Conservation (phyloP, 169 alveolate genomes). For the Eimeria tenella region DNA sequence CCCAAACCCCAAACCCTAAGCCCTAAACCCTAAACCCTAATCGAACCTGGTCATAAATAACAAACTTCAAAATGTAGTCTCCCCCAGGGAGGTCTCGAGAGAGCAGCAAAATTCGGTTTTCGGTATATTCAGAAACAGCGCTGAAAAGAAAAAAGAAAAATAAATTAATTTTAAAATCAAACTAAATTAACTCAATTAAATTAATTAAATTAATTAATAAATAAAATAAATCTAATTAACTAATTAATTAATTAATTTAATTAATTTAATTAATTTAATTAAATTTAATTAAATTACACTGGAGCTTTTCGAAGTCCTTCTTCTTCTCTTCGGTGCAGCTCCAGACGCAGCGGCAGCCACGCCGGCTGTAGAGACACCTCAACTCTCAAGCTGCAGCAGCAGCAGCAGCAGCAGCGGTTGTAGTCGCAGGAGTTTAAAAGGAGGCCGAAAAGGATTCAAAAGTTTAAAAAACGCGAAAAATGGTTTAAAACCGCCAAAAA, state of each 20-base stretch:
- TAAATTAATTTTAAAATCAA: not conserved
- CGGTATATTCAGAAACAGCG: slow-evolving; percentile 30
- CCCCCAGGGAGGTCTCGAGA: slow-evolving; percentile 57
- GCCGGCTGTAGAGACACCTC: slow-evolving; percentile 75
- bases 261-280: not conserved
- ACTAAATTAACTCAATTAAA: not conserved
- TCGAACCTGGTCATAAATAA: slow-evolving; percentile 50
- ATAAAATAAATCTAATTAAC: no score
- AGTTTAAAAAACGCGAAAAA: not conserved
- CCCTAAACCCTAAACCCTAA: not conserved
- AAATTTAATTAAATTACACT: not conserved
- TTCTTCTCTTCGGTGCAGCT: slow-evolving; percentile 54
- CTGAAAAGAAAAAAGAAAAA: not conserved
- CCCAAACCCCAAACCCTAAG: not conserved
- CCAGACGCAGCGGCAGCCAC: slow-evolving; percentile 76
- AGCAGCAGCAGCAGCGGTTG: not conserved
- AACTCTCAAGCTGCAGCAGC: slow-evolving; percentile 44
- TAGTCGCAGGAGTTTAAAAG: not conserved
- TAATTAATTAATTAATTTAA: no score
- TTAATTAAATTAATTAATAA: no score
- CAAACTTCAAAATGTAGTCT: slow-evolving; percentile 57
- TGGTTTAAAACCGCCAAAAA: not conserved
- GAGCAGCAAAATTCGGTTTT: slow-evolving; percentile 72
- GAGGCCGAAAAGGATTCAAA: not conserved
- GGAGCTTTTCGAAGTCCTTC: slow-evolving; percentile 47